phyloP scores from a whole-genome alignment of 768 basidiomycete genomes.

The Boletus barrowsii region DNA sequence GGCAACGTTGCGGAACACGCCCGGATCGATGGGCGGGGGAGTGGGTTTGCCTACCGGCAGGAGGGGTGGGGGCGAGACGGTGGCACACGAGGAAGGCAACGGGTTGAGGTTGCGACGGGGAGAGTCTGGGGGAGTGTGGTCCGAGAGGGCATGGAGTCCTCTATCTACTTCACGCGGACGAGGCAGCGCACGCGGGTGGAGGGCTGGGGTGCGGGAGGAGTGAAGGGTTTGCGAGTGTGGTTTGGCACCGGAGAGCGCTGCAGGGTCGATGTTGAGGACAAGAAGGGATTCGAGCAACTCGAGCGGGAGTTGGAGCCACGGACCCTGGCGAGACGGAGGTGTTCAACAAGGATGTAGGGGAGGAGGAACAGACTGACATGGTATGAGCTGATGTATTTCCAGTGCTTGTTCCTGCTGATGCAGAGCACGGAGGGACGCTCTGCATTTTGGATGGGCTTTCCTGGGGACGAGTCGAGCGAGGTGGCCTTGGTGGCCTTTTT shows the following conservation, averaged over 20 bases:
- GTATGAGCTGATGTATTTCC: constrained; percentile 90
- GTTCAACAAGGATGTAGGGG: not conserved
- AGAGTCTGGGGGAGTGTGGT: constrained; percentile 47
- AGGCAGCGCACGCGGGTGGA: constrained; percentile 19
- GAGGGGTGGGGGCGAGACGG: constrained; percentile 43
- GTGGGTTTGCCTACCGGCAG: constrained; percentile 60
- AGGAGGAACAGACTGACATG: constrained; percentile 53
- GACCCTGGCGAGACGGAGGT: constrained; percentile 51
- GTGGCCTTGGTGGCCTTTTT: constrained; percentile 47
- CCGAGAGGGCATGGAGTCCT: constrained; percentile 33
- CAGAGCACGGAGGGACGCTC: constrained; percentile 65
- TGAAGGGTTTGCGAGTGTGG: constrained; percentile 37
- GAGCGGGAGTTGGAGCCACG: constrained; percentile 86
- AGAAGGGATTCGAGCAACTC: constrained; percentile 83
- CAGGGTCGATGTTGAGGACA: constrained; percentile 72
- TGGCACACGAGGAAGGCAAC: constrained; percentile 33
- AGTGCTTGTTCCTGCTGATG: constrained; percentile 92
- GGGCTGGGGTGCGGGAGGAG: constrained; percentile 19
- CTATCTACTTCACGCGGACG: constrained; percentile 40
- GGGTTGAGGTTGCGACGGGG: constrained; percentile 36
- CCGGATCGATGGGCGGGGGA: constrained; percentile 87
- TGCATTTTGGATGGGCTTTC: constrained; percentile 37
- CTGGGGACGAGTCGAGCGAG: constrained; percentile 17
- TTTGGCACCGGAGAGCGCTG: constrained; percentile 51
- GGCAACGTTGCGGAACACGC: constrained; percentile 75